phyloP scores from a whole-genome alignment of 768 basidiomycete genomes.

The Neoboletus magnificus region DNA sequence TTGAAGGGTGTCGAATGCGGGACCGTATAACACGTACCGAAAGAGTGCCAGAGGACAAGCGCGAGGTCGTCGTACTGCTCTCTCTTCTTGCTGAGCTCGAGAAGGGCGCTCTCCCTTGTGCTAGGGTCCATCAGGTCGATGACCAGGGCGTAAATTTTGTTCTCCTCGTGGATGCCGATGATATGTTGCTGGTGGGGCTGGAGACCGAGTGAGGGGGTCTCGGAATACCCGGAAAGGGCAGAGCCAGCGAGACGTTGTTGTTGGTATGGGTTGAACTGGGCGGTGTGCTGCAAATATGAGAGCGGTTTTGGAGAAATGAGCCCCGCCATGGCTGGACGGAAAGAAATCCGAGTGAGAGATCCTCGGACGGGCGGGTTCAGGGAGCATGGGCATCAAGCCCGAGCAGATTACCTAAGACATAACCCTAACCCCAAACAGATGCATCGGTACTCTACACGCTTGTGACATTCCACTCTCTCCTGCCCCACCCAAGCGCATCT shows the following conservation, averaged over 20 bases:
- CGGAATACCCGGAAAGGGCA: slow-evolving; percentile 46
- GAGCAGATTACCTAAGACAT: slow-evolving; percentile 22
- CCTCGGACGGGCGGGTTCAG: background rate
- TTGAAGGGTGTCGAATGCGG: background rate
- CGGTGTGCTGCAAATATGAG: slow-evolving; percentile 61
- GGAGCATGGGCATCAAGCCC: background rate
- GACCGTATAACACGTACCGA: slow-evolving; percentile 53
- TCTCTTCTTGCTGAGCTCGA: slow-evolving; percentile 97
- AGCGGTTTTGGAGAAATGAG: slow-evolving; percentile 61
- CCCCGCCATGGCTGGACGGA: slow-evolving; percentile 48
- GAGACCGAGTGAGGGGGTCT: slow-evolving; percentile 57
- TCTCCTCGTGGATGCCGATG: slow-evolving; percentile 57
- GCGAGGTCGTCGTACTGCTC: slow-evolving; percentile 99
- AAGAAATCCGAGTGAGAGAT: slow-evolving; percentile 12
- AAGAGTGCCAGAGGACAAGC: slow-evolving; percentile 96
- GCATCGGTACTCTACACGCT: background rate
- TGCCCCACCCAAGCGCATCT: slow-evolving; percentile 33
- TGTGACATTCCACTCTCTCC: slow-evolving; percentile 9
- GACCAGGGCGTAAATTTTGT: slow-evolving; percentile 88
- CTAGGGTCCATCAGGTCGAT: slow-evolving; percentile 80
- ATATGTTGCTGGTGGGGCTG: slow-evolving; percentile 55
- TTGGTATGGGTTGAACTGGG: slow-evolving; percentile 58
- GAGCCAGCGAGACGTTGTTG: slow-evolving; percentile 38
- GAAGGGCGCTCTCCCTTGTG: slow-evolving; percentile 83
- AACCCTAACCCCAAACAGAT: slow-evolving; percentile 26